A percentile compares a stretch with the other conserved stretches of the same genome.
Conservation (phyloP, 306 rosid species). For the Morella rubra region DNA sequence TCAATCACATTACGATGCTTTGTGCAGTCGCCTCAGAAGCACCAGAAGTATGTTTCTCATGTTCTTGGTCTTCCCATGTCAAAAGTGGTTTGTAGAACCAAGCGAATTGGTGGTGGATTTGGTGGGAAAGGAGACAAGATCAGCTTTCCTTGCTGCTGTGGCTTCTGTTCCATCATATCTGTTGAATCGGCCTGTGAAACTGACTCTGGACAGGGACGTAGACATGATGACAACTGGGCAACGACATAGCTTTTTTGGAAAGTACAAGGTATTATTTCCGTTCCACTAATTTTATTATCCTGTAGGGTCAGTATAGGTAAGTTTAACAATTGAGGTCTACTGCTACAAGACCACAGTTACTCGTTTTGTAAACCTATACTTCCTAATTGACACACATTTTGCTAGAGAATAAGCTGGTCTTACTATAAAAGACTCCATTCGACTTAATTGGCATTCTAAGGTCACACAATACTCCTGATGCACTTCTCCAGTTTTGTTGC, state of each 20-base stretch:
- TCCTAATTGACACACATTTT: no score
- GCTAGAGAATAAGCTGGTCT: no score
- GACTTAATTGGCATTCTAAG: no score
- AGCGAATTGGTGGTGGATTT: constrained; percentile 96
- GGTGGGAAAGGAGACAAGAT: constrained; percentile 99
- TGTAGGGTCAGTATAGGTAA: not conserved
- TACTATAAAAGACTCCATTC: no score
- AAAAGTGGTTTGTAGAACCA: constrained; percentile 92
- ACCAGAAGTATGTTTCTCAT: constrained; percentile 79
- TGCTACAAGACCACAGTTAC: not conserved
- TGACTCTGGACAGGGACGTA: constrained; percentile 79
- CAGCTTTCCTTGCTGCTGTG: constrained; percentile 78
- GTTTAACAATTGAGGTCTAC: not conserved
- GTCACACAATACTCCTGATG: not conserved
- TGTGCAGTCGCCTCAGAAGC: constrained; percentile 92
- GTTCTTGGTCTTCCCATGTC: constrained; percentile 96
- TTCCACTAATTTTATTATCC: constrained; percentile 17
- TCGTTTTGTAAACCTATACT: no score
- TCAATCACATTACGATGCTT: constrained; percentile 4
- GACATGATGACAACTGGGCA: constrained; percentile 96
- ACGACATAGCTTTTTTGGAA: constrained; percentile 94
- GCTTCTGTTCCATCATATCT: constrained; percentile 89
- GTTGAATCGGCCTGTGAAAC: constrained; percentile 75
- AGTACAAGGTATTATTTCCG: constrained; percentile 69
- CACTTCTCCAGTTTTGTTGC: constrained; percentile 6